Base-by-base conservation (phyloP, 2,329 filamentous ascomycete species). In the Neocucurbitaria cava region DNA sequence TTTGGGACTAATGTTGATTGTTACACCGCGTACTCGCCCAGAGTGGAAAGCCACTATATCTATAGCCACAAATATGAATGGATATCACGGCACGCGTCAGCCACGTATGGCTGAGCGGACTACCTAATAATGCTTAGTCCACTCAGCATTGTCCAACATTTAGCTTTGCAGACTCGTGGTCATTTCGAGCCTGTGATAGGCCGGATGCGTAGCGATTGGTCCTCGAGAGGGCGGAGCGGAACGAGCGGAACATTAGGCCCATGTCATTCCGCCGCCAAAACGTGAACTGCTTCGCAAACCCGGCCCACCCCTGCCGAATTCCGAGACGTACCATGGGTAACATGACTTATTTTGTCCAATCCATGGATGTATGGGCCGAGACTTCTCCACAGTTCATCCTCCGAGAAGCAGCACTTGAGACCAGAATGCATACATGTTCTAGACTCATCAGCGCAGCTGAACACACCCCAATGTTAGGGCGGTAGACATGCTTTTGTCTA, bases 11-110 rank as follows among this genome's bases (percentile, higher is more conserved):
- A 11, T 48, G 24, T 40, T 11, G 20, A 40, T 24, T 1, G 6
- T 23, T 42, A n/a, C n/a, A n/a, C n/a, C 11, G n/a, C 9, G 40
- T n/a, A 28, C 9, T 26, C 23, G 20, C 45, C 46, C 28, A 36
- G 46, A 21, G 21, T 40, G 46, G 53, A 26, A 31, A 23, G 3
- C 1, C 43, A 42, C 26, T 36, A 59, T 46, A 59, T 54, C 47
- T 59, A 30, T 36, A 36, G 45, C 20, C 44, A 18, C n/a, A 17
- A n/a, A 15, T 30, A 18, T 17, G 17, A 15, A 17, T 46, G 40
- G 31, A 39, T 44, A 41, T 40, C 49, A 53, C 52, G 51, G 58
- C 49, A 56, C 47, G 55, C 50, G 42, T 56, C 52, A 59, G 58
- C 52, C 54, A 62, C 51, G 38, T 31, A 35, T 47, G 45, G 49